Percentiles rank a stretch among this genome's conserved stretches.
phyloP scores from a whole-genome alignment of 169 alveolate genomes.

The Babesia bovis region DNA sequence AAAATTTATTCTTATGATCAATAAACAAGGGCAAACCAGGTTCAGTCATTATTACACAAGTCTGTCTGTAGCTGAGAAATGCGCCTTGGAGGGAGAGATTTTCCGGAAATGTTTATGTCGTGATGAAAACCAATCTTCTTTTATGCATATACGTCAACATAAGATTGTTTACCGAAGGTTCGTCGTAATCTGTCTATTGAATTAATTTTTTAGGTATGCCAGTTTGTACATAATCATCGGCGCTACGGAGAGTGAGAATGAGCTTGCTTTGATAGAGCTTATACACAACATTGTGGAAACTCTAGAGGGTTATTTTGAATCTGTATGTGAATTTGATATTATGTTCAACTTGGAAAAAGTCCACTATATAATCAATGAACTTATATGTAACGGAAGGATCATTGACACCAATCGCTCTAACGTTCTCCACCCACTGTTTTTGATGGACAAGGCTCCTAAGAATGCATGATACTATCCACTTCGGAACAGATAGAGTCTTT shows the following conservation, averaged over 20 bases:
- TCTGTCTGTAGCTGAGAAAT: slow-evolving; percentile 89
- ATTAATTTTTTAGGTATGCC: slow-evolving; percentile 93
- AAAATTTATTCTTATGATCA: slow-evolving; percentile 94
- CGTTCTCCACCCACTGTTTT: slow-evolving; percentile 70
- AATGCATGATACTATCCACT: background rate
- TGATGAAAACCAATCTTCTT: slow-evolving; percentile 94
- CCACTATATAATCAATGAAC: slow-evolving; percentile 96
- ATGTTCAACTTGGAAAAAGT: slow-evolving; percentile 98
- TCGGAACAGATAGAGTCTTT: background rate
- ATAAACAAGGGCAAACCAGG: slow-evolving; percentile 97
- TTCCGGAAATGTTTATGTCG: slow-evolving; percentile 95
- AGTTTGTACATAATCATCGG: slow-evolving; percentile 95
- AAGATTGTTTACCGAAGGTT: slow-evolving; percentile 88
- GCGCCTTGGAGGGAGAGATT: slow-evolving; percentile 95
- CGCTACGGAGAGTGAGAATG: slow-evolving; percentile 84
- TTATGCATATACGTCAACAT: slow-evolving; percentile 93
- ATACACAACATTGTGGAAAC: slow-evolving; percentile 97
- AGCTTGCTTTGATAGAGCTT: slow-evolving; percentile 94
- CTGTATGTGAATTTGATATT: slow-evolving; percentile 91
- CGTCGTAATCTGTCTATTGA: background rate
- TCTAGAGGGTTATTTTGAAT: slow-evolving; percentile 95
- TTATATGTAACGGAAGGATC: slow-evolving; percentile 92
- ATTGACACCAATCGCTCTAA: slow-evolving; percentile 91
- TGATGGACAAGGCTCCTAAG: slow-evolving; percentile 39
- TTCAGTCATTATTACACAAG: slow-evolving; percentile 88